These are phyloP conservation scores for Hyphodiscus hymeniophilus DNA, from an alignment of 495 filamentous ascomycete species.

Conservation along the genomic window DNA sequence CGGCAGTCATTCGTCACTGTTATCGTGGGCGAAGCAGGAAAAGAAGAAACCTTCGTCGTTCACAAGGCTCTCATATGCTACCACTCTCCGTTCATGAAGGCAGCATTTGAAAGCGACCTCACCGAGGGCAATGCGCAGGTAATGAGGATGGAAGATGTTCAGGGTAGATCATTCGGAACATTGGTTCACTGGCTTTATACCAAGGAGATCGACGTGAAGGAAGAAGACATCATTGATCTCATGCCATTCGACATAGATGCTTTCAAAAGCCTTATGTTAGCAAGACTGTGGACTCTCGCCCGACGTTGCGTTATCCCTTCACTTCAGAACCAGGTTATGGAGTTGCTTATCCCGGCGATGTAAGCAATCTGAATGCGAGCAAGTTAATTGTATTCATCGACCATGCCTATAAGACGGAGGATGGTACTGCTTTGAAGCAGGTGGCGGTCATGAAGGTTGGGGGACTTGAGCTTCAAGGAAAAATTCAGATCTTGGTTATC, in stretches of 20 bases:
- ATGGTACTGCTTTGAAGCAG: no score
- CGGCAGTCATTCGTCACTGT: neutral
- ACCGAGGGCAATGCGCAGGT: neutral
- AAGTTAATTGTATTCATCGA: no score
- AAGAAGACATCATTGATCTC: neutral
- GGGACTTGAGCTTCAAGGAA: no score
- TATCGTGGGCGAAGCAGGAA: neutral
- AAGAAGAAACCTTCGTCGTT: neutral
- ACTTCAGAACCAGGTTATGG: neutral
- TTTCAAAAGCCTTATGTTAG: neutral
- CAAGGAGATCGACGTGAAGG: neutral
- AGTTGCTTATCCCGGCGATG: no score
- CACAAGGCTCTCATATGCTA: neutral
- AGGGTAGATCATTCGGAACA: neutral
- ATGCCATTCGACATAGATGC: neutral
- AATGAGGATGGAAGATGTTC: conserved; percentile 1
- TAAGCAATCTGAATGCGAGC: no score
- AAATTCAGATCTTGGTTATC: no score
- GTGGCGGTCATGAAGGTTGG: no score
- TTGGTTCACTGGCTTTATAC: conserved; percentile 4
- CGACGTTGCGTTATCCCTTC: neutral
- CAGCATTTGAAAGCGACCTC: neutral
- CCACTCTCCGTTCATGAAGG: conserved; percentile 1
- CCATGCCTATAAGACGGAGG: no score
- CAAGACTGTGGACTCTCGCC: neutral